phyloP scores from a whole-genome alignment of 2,329 filamentous ascomycete genomes.

The Ophiostoma quercus region DNA sequence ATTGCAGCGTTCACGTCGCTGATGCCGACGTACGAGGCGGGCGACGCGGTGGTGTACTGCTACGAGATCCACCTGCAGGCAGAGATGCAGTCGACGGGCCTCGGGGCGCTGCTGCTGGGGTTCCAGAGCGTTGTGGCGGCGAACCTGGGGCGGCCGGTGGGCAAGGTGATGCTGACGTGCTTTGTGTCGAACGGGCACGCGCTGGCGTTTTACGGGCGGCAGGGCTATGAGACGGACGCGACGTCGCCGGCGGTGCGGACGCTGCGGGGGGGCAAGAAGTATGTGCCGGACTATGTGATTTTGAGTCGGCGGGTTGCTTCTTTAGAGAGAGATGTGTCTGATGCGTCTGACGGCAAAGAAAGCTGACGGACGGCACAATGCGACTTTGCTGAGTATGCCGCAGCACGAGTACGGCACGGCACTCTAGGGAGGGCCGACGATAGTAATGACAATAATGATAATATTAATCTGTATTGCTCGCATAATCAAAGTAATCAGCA shows the following conservation, averaged over 20 bases:
- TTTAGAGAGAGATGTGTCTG: background rate
- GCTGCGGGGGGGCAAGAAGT: slow-evolving; percentile 51
- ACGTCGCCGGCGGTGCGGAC: slow-evolving; percentile 50
- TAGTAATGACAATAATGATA: background rate
- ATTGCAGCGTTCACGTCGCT: slow-evolving; percentile 59
- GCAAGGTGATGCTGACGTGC: slow-evolving; percentile 70
- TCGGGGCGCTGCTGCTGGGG: slow-evolving; percentile 57
- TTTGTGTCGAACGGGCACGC: slow-evolving; percentile 58
- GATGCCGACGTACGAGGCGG: slow-evolving; percentile 66
- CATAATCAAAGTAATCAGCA: too few species aligned
- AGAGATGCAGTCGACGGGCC: slow-evolving; percentile 51
- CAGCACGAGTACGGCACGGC: background rate
- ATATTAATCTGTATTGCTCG: background rate
- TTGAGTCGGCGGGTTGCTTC: slow-evolving; percentile 45
- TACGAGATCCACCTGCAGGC: slow-evolving; percentile 69
- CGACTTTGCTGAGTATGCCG: background rate
- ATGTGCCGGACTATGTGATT: slow-evolving; percentile 55
- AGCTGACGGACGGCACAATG: background rate
- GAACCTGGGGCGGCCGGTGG: slow-evolving; percentile 46
- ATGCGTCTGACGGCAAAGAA: background rate
- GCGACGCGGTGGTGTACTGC: slow-evolving; percentile 64
- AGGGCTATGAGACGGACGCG: slow-evolving; percentile 54
- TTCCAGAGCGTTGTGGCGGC: slow-evolving; percentile 50
- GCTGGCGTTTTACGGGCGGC: slow-evolving; percentile 54
- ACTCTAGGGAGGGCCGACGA: background rate